phyloP scores from a whole-genome alignment of 345 rosid species.

The Eucalyptus albens region DNA sequence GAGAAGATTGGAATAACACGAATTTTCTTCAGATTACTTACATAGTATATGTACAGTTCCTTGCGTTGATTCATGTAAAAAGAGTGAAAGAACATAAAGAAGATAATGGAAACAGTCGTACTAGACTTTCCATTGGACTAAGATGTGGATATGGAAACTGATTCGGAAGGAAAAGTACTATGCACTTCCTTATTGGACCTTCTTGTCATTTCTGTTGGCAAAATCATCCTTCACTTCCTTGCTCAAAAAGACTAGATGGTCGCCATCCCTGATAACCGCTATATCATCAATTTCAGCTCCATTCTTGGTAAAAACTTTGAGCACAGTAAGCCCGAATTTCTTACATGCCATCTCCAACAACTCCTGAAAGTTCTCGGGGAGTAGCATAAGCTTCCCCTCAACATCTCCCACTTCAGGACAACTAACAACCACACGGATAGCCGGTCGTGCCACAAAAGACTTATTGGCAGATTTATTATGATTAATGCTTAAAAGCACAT shows the following conservation, averaged over 20 bases:
- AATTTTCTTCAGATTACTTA: not conserved
- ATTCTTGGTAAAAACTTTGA: constrained; percentile 37
- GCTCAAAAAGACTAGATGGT: constrained; percentile 48
- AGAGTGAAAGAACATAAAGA: not conserved
- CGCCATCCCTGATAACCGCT: constrained; percentile 72
- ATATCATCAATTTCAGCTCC: constrained; percentile 65
- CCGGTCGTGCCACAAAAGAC: not conserved
- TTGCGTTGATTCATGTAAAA: not conserved
- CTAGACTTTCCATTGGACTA: not conserved
- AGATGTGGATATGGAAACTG: not conserved
- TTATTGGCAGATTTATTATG: constrained; percentile 16
- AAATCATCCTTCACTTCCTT: not conserved
- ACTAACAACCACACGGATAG: constrained; percentile 51
- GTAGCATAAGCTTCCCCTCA: constrained; percentile 39
- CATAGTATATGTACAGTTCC: not conserved
- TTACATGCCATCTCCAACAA: constrained; percentile 42
- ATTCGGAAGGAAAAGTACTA: not conserved
- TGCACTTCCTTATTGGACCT: not conserved
- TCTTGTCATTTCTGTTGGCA: not conserved
- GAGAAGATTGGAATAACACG: not conserved
- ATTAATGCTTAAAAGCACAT: not conserved
- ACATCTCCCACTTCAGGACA: constrained; percentile 39
- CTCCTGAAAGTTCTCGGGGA: constrained; percentile 53
- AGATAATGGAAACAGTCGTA: not conserved
- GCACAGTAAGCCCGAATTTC: constrained; percentile 37